Evolutionary conservation across 768 basidiomycete genomes (phyloP), one percentile per base, ranked within the genome.

Genomic region (Mycena galericulata): DNA sequence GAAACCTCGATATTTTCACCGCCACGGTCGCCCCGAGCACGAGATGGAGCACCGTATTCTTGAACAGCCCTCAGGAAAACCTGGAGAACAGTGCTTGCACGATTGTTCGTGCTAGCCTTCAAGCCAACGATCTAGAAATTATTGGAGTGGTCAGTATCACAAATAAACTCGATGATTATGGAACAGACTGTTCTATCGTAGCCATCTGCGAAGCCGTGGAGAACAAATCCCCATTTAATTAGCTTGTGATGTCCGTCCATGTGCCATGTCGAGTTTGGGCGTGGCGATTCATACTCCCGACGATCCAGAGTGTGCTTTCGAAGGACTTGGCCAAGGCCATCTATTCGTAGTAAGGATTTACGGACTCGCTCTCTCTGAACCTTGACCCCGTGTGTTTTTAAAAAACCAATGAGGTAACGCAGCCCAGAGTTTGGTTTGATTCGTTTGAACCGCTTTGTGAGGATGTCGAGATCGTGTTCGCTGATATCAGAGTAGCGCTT

Each of bases 151-250:
- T 36, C 34, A 36, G 34, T 36, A 36, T 14, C 34, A 36, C 20
- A 53, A 53, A 53, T 17, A 2, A 61, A 18, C n/a, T 12, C 15
- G 20, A n/a, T 15, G 54, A 12, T 4, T 1, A 41, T 6, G 8
- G 8, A 54, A 65, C 72, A n/a, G 43, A 79, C 78, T 36, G 70
- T 79, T 24, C 74, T 60, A 62, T 73, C 74, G 66, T 75, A 80
- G 1, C 80, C 80, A 67, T 81, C 79, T 26, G 76, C 69, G 46
- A 78, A 69, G 0, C 76, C 78, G 55, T 79, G 78, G 43, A 77
- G 74, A 3, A 78, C 74, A 65, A 78, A 69, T 12, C 76, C 75
- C 73, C 75, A 79, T 47, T 50, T 56, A 9, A 67, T 67, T 4
- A 67, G 50, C 49, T 74, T 78, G 57, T 77, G 77, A 47, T 78